phyloP scores from a whole-genome alignment of 345 rosid genomes.

The Physaria fendleri region DNA sequence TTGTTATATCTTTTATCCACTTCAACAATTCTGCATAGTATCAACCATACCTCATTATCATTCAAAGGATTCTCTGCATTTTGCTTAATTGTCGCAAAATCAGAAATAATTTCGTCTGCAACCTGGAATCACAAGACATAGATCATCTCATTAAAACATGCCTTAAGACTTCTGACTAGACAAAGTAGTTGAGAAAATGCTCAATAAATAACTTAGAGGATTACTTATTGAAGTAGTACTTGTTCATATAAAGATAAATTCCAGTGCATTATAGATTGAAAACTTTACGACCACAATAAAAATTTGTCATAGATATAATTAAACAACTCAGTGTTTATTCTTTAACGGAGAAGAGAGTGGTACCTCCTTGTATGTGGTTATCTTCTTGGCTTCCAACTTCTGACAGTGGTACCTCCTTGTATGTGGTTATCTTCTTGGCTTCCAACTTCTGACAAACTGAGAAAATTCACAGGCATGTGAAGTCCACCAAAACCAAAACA shows the following conservation, averaged over 20 bases:
- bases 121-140: slow-evolving; percentile 35
- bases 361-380: slow-evolving; percentile 43
- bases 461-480: background rate
- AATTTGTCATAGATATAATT: background rate
- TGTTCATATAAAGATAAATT: background rate
- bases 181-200: too few relatives aligned
- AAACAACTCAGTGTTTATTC: background rate
- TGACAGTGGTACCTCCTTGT: too few relatives aligned
- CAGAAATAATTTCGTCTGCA: slow-evolving; percentile 38
- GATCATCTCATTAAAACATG: too few relatives aligned
- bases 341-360: background rate
- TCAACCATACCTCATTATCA: slow-evolving; percentile 36
- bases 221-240: background rate
- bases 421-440: slow-evolving; percentile 42
- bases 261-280: background rate
- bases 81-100: slow-evolving; percentile 30
- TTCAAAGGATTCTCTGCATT: slow-evolving; percentile 23
- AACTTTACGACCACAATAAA: slow-evolving; percentile 2
- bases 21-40: background rate
- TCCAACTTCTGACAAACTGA: slow-evolving; percentile 45
- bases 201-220: too few relatives aligned
- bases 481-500: background rate
- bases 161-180: too few relatives aligned
- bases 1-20: background rate
- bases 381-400: slow-evolving; percentile 44